Evolutionary conservation across 2,329 filamentous ascomycete species (phyloP).

Genomic region (Bimuria novae-zelandiae): DNA sequence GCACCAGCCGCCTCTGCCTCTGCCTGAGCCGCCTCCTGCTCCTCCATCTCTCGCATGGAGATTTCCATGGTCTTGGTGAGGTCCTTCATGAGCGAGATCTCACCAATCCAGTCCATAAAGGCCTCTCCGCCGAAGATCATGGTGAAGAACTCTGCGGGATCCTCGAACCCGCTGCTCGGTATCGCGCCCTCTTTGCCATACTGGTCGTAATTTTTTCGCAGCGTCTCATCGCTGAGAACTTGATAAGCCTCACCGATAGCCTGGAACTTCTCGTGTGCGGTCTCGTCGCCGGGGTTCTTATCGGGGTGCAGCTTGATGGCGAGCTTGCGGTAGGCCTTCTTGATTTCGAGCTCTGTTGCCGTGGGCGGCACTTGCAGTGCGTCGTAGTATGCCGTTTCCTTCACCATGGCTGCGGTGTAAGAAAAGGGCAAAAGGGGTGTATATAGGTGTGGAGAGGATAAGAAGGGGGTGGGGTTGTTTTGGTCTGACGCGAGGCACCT

Average conservation of each 20-base stretch:
- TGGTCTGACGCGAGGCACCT: neutral
- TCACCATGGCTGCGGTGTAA: conserved; percentile 68
- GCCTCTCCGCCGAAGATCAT: conserved; percentile 98
- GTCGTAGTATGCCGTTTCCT: conserved; percentile 88
- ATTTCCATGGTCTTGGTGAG: conserved; percentile 98
- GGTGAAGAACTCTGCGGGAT: conserved; percentile 96
- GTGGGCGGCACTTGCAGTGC: conserved; percentile 81
- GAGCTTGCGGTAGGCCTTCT: conserved; percentile 90
- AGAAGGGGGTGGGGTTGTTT: neutral
- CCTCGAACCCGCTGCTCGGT: conserved; percentile 87
- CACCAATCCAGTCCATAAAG: conserved; percentile 94
- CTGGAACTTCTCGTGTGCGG: conserved; percentile 93
- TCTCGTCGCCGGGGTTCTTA: conserved; percentile 97
- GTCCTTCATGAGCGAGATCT: conserved; percentile 98
- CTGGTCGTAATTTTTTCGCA: conserved; percentile 93
- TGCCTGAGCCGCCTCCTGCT: conserved; percentile 63
- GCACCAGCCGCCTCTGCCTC: conserved; percentile 50
- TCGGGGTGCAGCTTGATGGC: conserved; percentile 95
- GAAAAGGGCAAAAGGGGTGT: neutral
- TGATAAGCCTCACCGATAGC: conserved; percentile 74
- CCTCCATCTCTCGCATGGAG: conserved; percentile 79
- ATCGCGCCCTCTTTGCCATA: conserved; percentile 94
- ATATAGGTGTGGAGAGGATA: neutral
- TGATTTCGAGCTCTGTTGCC: conserved; percentile 90
- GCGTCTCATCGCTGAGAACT: conserved; percentile 83